Evolutionary conservation across 1,139 yeast species (phyloP).

Genomic region (Hyphopichia wangnamkhiaoensis): DNA sequence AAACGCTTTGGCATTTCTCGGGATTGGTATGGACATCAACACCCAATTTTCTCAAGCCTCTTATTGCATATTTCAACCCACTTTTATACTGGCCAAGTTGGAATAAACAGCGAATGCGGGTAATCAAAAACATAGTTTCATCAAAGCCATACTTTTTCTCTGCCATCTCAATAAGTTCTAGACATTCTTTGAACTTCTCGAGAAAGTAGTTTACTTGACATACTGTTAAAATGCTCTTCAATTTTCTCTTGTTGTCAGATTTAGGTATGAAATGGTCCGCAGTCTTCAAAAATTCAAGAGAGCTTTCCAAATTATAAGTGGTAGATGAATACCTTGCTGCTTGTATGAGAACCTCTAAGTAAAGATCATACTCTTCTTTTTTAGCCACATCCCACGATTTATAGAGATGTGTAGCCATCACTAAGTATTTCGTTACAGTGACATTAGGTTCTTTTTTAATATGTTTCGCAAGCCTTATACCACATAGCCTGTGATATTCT

Average conservation of each 20-base stretch:
- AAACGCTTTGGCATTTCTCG: conserved; percentile 22
- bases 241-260: conserved; percentile 17
- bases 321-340: conserved; percentile 42
- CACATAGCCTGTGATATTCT: conserved; percentile 42
- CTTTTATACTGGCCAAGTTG: conserved; percentile 31
- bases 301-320: conserved; percentile 31
- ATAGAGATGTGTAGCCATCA: conserved; percentile 37
- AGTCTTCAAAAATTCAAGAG: conserved; percentile 31
- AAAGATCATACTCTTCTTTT: conserved; percentile 27
- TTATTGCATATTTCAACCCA: conserved; percentile 39
- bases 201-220: conserved; percentile 32
- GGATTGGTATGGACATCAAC: conserved; percentile 26
- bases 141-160: conserved; percentile 25
- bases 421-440: conserved; percentile 26
- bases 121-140: conserved; percentile 33
- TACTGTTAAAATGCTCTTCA: conserved; percentile 31
- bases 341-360: conserved; percentile 31
- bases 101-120: conserved; percentile 42
- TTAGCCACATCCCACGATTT: conserved; percentile 27
- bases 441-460: conserved; percentile 18
- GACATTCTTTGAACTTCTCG: conserved; percentile 29
- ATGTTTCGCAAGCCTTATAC: conserved; percentile 38
- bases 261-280: conserved; percentile 28
- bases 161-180: conserved; percentile 26
- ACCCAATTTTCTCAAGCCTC: conserved; percentile 31